Conservation (phyloP, 805 yeast genomes). For the Middelhovenomyces tepae region DNA sequence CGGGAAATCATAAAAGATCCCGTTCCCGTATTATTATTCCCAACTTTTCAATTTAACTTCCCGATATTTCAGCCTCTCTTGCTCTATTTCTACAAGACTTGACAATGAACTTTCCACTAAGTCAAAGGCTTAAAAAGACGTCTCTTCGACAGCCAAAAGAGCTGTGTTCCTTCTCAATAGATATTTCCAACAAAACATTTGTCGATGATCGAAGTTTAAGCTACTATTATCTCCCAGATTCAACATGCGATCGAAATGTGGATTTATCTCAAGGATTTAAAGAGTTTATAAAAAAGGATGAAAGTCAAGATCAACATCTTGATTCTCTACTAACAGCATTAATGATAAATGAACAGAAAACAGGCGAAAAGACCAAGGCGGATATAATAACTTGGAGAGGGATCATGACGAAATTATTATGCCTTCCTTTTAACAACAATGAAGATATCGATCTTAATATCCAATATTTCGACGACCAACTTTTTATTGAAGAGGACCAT, state of each 20-base stretch:
- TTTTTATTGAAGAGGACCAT: conserved; percentile 34
- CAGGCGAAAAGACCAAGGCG: conserved; percentile 40
- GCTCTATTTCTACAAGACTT: too few relatives aligned
- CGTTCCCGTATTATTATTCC: too few relatives aligned
- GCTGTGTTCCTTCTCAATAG: too few relatives aligned
- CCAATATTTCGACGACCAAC: conserved; percentile 51
- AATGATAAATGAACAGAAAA: conserved; percentile 42
- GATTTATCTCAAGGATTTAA: conserved; percentile 61
- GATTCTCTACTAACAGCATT: conserved; percentile 51
- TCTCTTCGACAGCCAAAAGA: too few relatives aligned
- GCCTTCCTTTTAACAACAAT: conserved; percentile 51
- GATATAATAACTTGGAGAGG: conserved; percentile 84
- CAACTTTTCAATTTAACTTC: too few relatives aligned
- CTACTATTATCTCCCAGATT: conserved; percentile 80
- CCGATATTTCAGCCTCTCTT: too few relatives aligned
- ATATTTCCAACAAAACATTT: too few relatives aligned
- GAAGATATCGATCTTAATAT: conserved; percentile 56
- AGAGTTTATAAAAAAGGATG: conserved; percentile 49
- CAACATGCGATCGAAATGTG: conserved; percentile 44
- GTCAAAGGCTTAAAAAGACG: too few relatives aligned
- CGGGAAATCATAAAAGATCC: too few relatives aligned
- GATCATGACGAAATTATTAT: conserved; percentile 61
- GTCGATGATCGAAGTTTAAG: too few relatives aligned
- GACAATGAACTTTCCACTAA: too few relatives aligned
- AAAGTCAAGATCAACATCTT: conserved; percentile 39